Evolutionary conservation across 805 yeast genomes (phyloP), one percentile per base, ranked within the genome.

Genomic region (Candida ulmi): DNA sequence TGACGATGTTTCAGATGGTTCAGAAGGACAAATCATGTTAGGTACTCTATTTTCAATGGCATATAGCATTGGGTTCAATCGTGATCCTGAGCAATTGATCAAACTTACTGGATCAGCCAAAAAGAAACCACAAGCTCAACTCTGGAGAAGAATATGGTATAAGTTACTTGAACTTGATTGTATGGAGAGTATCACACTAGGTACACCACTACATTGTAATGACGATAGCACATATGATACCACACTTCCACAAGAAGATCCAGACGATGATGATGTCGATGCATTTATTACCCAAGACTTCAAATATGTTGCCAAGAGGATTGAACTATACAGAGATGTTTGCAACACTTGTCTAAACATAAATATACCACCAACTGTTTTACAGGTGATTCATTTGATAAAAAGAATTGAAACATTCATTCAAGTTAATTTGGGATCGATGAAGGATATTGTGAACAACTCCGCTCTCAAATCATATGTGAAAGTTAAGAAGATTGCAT

Each of bases 11-110:
- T 62, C 65, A 4, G 79, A 71, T 41, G 72, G 69, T 30, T 74
- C 74, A 8, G 76, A 69, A 38, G 58, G 73, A 0, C 71, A 66
- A 36, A 66, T 73, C 5, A 67, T 68, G 44, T 58, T 69, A 8
- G 75, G 77, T 2, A 57, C 72, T 43, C 46, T 77, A 16, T 55
- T 75, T n/a, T 76, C 75, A 38, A 71, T 73, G 70, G 82, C 76
- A 0, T 59, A 66, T 18, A 62, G 75, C 2, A 55, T 77, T 26
- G 86, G 85, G 0, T 48, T 79, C 27, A 72, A 79, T 50, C 61
- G 81, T 34, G 84, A 79, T 41, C 82, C 83, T 0, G 60, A 55
- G 3, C 45, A 46, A 3, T 62, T 54, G 21, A 29, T 40, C 7
- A 18, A 23, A 1, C 11, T 44, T 25, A 35, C 47, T 11, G 33